These are phyloP conservation scores for Penicillium sp. DNA, from an alignment of 2,329 filamentous ascomycete species.

Conservation along the genomic window DNA sequence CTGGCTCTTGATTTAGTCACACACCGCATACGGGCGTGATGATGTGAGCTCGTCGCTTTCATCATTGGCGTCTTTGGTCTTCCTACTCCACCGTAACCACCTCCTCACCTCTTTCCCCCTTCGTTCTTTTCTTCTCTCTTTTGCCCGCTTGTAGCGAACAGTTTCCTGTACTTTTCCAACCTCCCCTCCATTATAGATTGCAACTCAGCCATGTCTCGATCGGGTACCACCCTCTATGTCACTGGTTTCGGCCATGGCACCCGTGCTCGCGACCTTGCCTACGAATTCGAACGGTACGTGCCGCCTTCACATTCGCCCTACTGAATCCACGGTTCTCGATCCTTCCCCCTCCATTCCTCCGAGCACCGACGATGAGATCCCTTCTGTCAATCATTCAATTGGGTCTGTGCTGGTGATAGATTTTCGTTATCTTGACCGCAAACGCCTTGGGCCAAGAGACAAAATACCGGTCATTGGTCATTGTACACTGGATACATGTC, in stretches of 20 bases:
- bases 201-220: conserved; percentile 70
- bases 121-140: conserved; percentile 8
- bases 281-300: conserved; percentile 99
- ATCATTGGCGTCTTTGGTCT: conserved; percentile 11
- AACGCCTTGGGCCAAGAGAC: background rate
- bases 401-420: background rate
- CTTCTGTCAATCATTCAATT: conserved; percentile 4
- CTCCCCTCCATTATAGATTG: background rate
- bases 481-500: conserved; percentile 10
- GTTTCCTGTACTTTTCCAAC: background rate
- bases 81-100: conserved; percentile 7
- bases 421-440: background rate
- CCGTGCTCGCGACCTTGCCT: conserved; percentile 97
- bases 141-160: background rate
- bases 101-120: conserved; percentile 4
- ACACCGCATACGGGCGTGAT: background rate
- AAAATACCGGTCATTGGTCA: conserved; percentile 1
- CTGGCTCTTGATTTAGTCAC: background rate
- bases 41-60: conserved; percentile 7
- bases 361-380: conserved; percentile 17
- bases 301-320: conserved; percentile 48
- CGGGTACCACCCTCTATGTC: conserved; percentile 93
- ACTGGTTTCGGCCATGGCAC: conserved; percentile 99
- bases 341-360: conserved; percentile 36
- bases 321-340: conserved; percentile 34